Evolutionary conservation across 805 yeast genomes (phyloP).

Genomic region (Wickerhamiella alocasiicola): DNA sequence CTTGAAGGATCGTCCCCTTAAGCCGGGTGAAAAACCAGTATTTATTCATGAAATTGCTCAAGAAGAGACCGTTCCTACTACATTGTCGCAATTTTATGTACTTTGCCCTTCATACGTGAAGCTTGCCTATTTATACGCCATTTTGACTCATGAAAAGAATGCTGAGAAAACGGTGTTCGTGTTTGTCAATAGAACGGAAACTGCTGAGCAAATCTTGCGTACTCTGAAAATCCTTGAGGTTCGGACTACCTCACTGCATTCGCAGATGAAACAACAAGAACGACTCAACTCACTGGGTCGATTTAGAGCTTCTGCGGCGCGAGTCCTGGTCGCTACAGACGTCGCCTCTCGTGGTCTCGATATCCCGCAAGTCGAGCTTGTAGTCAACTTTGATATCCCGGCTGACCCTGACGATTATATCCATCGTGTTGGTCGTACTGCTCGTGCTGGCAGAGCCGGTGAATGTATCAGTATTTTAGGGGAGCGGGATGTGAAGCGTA

Average conservation of each 20-base stretch:
- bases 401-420: slow-evolving; percentile 94
- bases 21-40: slow-evolving; percentile 43
- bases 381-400: slow-evolving; percentile 84
- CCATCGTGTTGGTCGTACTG: slow-evolving; percentile 97
- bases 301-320: slow-evolving; percentile 88
- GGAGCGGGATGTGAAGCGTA: slow-evolving; percentile 70
- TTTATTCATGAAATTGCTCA: slow-evolving; percentile 66
- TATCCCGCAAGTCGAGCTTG: slow-evolving; percentile 85
- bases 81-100: slow-evolving; percentile 51
- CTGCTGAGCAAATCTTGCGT: slow-evolving; percentile 79
- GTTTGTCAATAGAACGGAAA: slow-evolving; percentile 79
- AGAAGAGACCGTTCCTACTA: slow-evolving; percentile 69
- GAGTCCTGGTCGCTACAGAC: slow-evolving; percentile 87
- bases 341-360: slow-evolving; percentile 97
- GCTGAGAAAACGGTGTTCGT: slow-evolving; percentile 62
- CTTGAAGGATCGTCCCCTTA: slow-evolving; percentile 49
- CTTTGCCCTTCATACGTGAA: slow-evolving; percentile 80
- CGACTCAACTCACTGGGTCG: slow-evolving; percentile 84
- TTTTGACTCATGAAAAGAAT: slow-evolving; percentile 51
- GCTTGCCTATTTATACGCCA: slow-evolving; percentile 69
- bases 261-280: slow-evolving; percentile 88
- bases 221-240: slow-evolving; percentile 61
- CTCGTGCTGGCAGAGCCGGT: slow-evolving; percentile 91
- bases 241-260: slow-evolving; percentile 80
- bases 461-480: slow-evolving; percentile 71